These are phyloP conservation scores for Aspergillus ibericus DNA, from an alignment of 2,329 filamentous ascomycete species.

Conservation along the genomic window DNA sequence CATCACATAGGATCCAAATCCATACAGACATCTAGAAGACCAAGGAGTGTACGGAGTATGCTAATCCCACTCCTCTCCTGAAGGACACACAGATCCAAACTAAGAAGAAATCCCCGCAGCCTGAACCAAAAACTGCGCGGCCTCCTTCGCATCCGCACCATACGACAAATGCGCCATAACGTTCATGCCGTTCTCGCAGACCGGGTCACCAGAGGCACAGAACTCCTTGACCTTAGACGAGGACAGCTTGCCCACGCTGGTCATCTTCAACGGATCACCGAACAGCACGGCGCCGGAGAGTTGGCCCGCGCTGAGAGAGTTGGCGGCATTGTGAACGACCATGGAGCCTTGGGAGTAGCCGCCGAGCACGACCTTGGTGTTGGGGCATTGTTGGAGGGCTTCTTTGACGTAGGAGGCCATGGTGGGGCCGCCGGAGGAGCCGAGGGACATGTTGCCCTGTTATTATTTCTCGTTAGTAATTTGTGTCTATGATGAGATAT, in stretches of 20 bases:
- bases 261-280: constrained; percentile 47
- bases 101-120: constrained; percentile 18
- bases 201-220: constrained; percentile 53
- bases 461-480: not conserved
- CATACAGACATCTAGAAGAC: too few relatives aligned
- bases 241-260: constrained; percentile 42
- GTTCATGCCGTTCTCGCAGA: constrained; percentile 50
- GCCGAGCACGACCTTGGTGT: constrained; percentile 35
- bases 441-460: constrained; percentile 29
- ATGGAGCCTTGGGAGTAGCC: constrained; percentile 40
- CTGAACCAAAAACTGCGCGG: constrained; percentile 39
- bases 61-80: too few relatives aligned
- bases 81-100: too few relatives aligned
- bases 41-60: not conserved
- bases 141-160: constrained; percentile 33
- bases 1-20: too few relatives aligned
- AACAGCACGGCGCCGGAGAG: constrained; percentile 47
- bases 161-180: constrained; percentile 47
- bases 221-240: constrained; percentile 48
- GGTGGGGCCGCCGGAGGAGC: constrained; percentile 28
- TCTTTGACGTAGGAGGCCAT: constrained; percentile 33
- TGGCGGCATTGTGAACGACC: constrained; percentile 36
- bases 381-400: constrained; percentile 31
- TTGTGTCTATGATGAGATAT: not conserved
- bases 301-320: constrained; percentile 32